A percentile compares a stretch with the other conserved stretches of the same genome.
Evolutionary conservation across 1,284 basidiomycete genomes (phyloP).

Genomic region (Inonotus hispidus): DNA sequence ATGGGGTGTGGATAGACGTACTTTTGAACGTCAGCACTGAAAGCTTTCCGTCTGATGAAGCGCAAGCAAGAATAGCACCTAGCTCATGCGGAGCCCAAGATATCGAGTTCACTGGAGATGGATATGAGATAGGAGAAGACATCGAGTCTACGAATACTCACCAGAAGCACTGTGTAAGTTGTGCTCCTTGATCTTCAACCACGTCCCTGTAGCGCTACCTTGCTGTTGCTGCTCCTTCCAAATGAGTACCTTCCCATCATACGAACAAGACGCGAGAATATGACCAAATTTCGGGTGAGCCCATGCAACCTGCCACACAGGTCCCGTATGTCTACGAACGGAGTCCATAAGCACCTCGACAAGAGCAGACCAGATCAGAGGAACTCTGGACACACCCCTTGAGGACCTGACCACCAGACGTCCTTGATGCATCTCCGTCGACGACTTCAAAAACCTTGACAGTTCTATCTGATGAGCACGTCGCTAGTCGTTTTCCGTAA

Average conservation of each 20-base stretch:
- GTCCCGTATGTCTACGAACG: slow-evolving; percentile 77
- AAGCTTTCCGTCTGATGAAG: slow-evolving; percentile 96
- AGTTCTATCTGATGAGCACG: slow-evolving; percentile 94
- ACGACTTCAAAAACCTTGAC: slow-evolving; percentile 95
- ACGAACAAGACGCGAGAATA: slow-evolving; percentile 95
- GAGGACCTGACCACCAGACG: slow-evolving; percentile 64
- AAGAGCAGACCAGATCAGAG: not conserved
- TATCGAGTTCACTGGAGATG: slow-evolving; percentile 81
- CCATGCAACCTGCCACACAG: slow-evolving; percentile 99
- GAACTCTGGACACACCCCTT: slow-evolving; percentile 62
- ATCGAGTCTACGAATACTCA: slow-evolving; percentile 28
- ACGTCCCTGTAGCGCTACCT: slow-evolving; percentile 52
- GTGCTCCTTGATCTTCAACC: slow-evolving; percentile 97
- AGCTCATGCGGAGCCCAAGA: slow-evolving; percentile 98
- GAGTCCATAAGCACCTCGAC: not conserved
- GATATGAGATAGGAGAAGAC: not conserved
- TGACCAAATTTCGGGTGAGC: slow-evolving; percentile 96
- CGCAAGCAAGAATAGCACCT: slow-evolving; percentile 94
- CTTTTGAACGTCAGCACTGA: slow-evolving; percentile 98
- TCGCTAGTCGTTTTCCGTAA: slow-evolving; percentile 94
- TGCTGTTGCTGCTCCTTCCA: slow-evolving; percentile 84
- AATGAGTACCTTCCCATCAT: slow-evolving; percentile 97
- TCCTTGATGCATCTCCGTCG: slow-evolving; percentile 72
- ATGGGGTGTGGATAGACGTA: slow-evolving; percentile 35
- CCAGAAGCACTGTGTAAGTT: slow-evolving; percentile 91